Evolutionary conservation across 345 rosid genomes (phyloP).

Genomic region (Adansonia digitata): DNA sequence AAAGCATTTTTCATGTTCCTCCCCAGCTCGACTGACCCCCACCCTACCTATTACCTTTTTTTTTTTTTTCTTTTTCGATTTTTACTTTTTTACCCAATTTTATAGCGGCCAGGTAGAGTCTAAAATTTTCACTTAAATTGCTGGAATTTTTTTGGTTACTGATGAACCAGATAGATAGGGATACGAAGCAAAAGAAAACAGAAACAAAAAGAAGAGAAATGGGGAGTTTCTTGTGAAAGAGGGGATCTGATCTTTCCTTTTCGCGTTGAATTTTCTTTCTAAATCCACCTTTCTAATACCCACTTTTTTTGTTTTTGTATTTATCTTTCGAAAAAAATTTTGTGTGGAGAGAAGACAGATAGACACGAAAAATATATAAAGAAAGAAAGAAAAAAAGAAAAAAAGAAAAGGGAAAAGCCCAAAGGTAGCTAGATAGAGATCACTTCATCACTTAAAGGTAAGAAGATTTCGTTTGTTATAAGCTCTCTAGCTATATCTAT

Average conservation of each 20-base stretch:
- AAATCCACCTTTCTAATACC: neutral
- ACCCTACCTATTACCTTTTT: neutral
- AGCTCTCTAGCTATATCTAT: neutral
- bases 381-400: too few species aligned
- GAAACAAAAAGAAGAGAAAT: constrained; percentile 24
- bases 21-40: neutral
- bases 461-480: too few species aligned
- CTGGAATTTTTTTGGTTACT: constrained; percentile 13
- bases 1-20: constrained; percentile 5
- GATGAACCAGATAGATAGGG: constrained; percentile 27
- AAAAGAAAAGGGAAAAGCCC: neutral
- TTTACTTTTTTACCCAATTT: constrained; percentile 1
- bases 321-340: neutral
- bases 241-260: constrained; percentile 45
- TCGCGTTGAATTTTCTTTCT: constrained; percentile 36
- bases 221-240: constrained; percentile 28
- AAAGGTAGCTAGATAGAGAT: neutral
- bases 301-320: neutral
- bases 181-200: constrained; percentile 8
- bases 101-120: neutral
- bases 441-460: neutral
- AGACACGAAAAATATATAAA: neutral
- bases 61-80: neutral
- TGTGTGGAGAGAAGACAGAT: neutral
- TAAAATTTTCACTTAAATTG: neutral